Evolutionary conservation across 2,329 filamentous ascomycete genomes (phyloP), one percentile per base, ranked within the genome.

Genomic region (Ramichloridium luteum): DNA sequence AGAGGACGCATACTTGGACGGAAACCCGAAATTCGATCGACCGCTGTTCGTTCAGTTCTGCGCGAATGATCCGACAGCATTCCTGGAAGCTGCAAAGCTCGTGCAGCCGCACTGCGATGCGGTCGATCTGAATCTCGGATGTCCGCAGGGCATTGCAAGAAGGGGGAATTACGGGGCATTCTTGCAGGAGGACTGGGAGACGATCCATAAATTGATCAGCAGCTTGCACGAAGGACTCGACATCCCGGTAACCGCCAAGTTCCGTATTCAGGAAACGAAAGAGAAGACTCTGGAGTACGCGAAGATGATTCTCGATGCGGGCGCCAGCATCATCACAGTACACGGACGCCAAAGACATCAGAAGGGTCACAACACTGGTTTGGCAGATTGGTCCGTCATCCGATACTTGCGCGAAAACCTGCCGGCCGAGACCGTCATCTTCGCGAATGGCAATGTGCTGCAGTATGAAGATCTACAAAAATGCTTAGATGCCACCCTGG

Each of bases 1-100:
- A n/a, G 35, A 45, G 9, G 53, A 62, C 8, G 57, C 60, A 4
- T 81, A 74, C 57, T 76, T 96, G 15, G 90, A 98, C 59, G 90
- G 90, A 26, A 88, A 94, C 56, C 80, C 85, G 0, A 51, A 67
- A 10, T 65, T 85, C 37, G 90, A 98, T 58, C 72, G 90, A 4
- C 90, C 90, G 0, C 73, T 96, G 6, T 85, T 94, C 47, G 88
- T 94, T 3, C 90, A 98, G 52, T 98, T 98, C 58, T 98, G 90
- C 65, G 81, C 84, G 40, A 92, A 90, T 57, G 77, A 90, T 38
- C 74, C 84, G 0, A 70, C 80, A n/a, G 74, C 80, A 32, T 68
- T 93, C 13, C 73, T 96, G 28, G 68, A 69, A 16, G 85, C 90
- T 0, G 90, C 88, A 0, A 69, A 71, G 41, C 68, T 77, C 38